Percentiles rank a stretch among this genome's conserved stretches.
Conservation (phyloP, 371 early-diverging fungal genomes). For the Conidiobolus incongruus region DNA sequence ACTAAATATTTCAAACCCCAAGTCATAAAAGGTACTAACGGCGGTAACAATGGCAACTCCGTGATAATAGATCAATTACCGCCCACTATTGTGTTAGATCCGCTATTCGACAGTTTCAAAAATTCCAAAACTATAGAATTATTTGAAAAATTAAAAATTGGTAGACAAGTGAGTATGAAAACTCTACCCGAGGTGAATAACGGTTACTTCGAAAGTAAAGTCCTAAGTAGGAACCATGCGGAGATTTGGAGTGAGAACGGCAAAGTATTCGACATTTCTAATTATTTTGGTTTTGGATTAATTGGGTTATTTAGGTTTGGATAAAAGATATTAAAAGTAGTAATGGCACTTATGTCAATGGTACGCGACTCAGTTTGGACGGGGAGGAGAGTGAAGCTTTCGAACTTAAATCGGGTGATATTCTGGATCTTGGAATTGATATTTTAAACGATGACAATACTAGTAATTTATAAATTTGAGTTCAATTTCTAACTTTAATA, state of each 20-base stretch:
- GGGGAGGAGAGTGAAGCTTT: constrained; percentile 31
- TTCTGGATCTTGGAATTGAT: constrained; percentile 73
- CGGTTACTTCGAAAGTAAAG: constrained; percentile 75
- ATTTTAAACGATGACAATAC: constrained; percentile 34
- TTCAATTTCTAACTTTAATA: no score
- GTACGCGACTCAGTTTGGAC: constrained; percentile 41
- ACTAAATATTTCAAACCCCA: no score
- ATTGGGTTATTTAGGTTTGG: constrained; percentile 16
- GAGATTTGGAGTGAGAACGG: constrained; percentile 49
- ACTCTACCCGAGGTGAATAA: constrained; percentile 36
- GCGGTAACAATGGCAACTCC: no score
- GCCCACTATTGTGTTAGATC: constrained; percentile 24
- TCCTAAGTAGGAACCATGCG: constrained; percentile 59
- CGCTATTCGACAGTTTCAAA: constrained; percentile 29
- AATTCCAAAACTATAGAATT: constrained; percentile 32
- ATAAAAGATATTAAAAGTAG: constrained; percentile 60
- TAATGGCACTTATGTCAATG: constrained; percentile 78
- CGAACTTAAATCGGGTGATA: constrained; percentile 33
- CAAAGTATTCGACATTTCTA: constrained; percentile 19
- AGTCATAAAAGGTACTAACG: no score
- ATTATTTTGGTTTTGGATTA: background rate
- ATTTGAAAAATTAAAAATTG: constrained; percentile 36
- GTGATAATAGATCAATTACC: no score
- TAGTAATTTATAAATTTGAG: constrained; percentile 9
- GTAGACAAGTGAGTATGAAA: constrained; percentile 44